Conservation (phyloP, 345 rosid genomes). For the Pseudoturritis turrita region DNA sequence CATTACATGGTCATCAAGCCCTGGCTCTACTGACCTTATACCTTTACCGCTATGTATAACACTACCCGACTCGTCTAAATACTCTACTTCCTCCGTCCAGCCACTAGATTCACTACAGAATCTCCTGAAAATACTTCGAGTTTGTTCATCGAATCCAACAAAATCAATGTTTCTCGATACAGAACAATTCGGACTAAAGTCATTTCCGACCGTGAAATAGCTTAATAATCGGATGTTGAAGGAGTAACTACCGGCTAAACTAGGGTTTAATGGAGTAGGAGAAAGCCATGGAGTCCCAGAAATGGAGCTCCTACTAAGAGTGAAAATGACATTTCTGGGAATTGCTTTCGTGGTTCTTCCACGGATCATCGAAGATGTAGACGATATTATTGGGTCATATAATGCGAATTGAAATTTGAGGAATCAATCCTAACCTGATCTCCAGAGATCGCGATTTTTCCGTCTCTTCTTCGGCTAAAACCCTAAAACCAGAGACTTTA, state of each 20-base stretch:
- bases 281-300: constrained; percentile 22
- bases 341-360: constrained; percentile 29
- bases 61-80: constrained; percentile 88
- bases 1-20: constrained; percentile 80
- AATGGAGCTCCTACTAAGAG: constrained; percentile 30
- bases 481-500: constrained; percentile 24
- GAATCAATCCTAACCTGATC: constrained; percentile 23
- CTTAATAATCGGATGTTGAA: constrained; percentile 9
- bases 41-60: constrained; percentile 79
- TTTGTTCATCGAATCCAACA: constrained; percentile 1
- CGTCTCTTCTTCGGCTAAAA: constrained; percentile 25
- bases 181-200: constrained; percentile 8
- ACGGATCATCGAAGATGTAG: constrained; percentile 28
- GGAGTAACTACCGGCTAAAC: constrained; percentile 1
- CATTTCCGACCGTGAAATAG: constrained; percentile 23
- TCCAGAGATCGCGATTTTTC: background rate
- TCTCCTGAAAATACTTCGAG: constrained; percentile 31
- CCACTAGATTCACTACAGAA: constrained; percentile 48
- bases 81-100: constrained; percentile 89
- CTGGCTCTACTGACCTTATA: constrained; percentile 83
- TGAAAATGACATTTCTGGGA: constrained; percentile 36
- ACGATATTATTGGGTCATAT: constrained; percentile 8
- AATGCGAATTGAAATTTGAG: background rate
- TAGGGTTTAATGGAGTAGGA: constrained; percentile 18
- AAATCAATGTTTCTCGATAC: constrained; percentile 20